Evolutionary conservation across 2,329 filamentous ascomycete genomes (phyloP), one percentile per base, ranked within the genome.

Genomic region (Exophiala lecanii-corni): DNA sequence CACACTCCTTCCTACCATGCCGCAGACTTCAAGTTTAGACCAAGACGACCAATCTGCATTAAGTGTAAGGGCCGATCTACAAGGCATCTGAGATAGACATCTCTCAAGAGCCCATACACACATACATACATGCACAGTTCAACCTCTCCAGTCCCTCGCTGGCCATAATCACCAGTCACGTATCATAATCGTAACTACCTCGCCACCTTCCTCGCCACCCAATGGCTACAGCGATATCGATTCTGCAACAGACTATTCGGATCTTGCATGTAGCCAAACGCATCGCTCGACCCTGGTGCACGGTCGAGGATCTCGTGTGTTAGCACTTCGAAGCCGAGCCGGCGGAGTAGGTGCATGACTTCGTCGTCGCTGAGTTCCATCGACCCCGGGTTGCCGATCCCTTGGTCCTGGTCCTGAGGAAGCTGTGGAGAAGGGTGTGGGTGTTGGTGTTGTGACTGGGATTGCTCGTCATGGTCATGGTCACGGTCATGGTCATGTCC

Each of bases 351-450:
- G 12, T 75, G 73, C 45, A 94, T 66, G 7, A 98, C 85, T 69
- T 98, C 92, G 19, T 95, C 87, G 47, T 95, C 80, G 1, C 85
- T 83, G 41, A 98, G 73, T 69, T 98, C 92, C 54, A 97, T 86
- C 50, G 82, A 89, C 0, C 92, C 92, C 1, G 88, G 87, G 56
- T 94, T 89, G 0, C 81, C 89, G 51, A 96, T 94, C 1, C 88
- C 88, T 44, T 56, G 59, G 41, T 40, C 61, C 53, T 54, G 62
- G 54, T 36, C 39, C 44, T 47, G 12, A 71, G 73, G 45, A 63
- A 69, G 39, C 64, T 67, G 21, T 65, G 64, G 47, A 75, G 72
- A 49, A 72, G 66, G 46, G 74, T 71, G 12, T 19, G 25, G 36
- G 7, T 15, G 28, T 23, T 13, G 9, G 18, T 16, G 28, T 38